Base-by-base conservation (phyloP, 2,329 filamentous ascomycete genomes). In the Sporothrix humicola region DNA sequence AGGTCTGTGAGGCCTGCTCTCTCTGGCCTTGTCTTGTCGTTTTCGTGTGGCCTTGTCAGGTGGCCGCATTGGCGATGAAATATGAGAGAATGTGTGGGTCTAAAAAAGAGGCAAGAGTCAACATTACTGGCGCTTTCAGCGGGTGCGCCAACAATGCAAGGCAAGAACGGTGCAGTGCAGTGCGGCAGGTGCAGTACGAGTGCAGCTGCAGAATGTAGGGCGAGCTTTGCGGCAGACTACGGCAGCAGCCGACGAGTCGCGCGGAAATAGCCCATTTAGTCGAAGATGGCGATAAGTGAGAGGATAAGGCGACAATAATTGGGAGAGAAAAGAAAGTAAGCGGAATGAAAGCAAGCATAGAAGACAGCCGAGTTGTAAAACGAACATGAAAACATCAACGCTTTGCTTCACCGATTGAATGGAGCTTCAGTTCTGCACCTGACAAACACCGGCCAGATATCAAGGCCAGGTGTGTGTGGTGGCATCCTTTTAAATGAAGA, bases 21-120 rank as follows among this genome's bases (percentile, higher is more conserved):
- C 31, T 37, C 2, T 37, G 31, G 58, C 20, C 26, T 58, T 20
- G 54, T 58, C 54, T 58, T 26, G 20, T 26, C 10, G 54, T 52
- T 52, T 17, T 59, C 56, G 6, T 37, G 20, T 37, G 59, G 59
- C 23, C 61, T 23, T 15, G 23, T 12, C 12, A 48, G 42, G 61
- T 9, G 61, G 61, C 61, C 61, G 61, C 42, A 66, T 66, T 37
- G 59, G 61, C 26, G 61, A 65, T 65, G 20, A 37, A 37, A 37
- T 37, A 37, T 37, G 31, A 37, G 31, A 6, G 31, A 37, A 48
- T 48, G 61, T 48, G 61, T 20, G 42, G 61, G 61, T 26, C 61
- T 44, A 42, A 31, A 2, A 20, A 17, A 37, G 31, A 44, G 42
- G 59, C 46, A 37, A 23, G 42, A 65, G 23, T 23, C 61, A 48